Evolutionary conservation across 75 land plant genomes (phyloP), one percentile per base, ranked within the genome.

Genomic region (Pinus taeda): DNA sequence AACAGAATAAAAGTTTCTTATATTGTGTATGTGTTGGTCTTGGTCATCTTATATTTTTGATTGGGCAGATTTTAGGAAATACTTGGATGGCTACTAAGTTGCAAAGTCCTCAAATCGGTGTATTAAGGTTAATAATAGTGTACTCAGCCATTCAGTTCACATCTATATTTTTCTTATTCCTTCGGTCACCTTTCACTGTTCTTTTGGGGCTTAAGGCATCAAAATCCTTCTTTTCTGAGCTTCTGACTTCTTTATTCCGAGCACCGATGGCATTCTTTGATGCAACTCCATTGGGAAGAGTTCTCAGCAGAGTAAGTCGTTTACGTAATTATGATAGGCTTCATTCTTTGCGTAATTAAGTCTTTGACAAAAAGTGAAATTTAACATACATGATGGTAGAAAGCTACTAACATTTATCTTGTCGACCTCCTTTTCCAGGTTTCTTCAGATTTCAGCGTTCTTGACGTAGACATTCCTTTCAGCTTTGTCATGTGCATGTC

Each of bases 211-310:
- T 83, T 62, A 64, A 82, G 56, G 66, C 98, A 69, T 85, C 98
- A 56, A 72, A 80, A 49, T 79, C 84, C 5, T 79, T 96, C 57
- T 93, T 93, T 73, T 77, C 79, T 33, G 76, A 77, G 56, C 77
- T 93, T 20, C 20, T 90, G 36, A 81, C 53, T 45, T 88, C 92
- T 59, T 65, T 96, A 15, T 88, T 96, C 75, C 80, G 87, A 15
- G 98, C 98, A 74, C 94, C 96, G 12, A 90, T 96, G 94, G 83
- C 94, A 55, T 96, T 96, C 76, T 96, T 82, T 78, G 98, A 96
- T 78, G 82, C 96, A 4, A 96, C 98, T 12, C 98, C 98, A 57
- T 33, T 85, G 11, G 96, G 98, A 63, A 88, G 98, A 73, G 88
- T 96, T 57, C 81, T 96, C 13, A 93, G 91, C 74, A 83, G 96